Percentiles rank a stretch among this genome's conserved stretches.
phyloP scores from a whole-genome alignment of 164 flowering plant species.

The Buxus sempervirens region DNA sequence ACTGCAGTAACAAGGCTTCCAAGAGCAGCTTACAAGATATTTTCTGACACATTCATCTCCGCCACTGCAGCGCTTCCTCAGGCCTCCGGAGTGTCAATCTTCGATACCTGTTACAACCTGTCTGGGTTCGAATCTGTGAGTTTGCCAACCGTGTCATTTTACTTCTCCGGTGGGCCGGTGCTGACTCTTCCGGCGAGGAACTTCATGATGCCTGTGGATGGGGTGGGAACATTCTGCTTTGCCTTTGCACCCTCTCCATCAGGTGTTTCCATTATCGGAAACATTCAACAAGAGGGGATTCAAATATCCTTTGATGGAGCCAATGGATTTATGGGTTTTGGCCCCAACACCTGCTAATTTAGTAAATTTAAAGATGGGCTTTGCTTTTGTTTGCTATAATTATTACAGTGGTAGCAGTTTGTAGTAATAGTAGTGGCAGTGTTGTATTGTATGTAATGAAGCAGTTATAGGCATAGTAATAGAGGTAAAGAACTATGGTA shows the following conservation, averaged over 20 bases:
- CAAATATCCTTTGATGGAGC: constrained; percentile 78
- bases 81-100: constrained; percentile 60
- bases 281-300: constrained; percentile 89
- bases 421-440: no score
- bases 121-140: constrained; percentile 55
- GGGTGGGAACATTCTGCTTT: constrained; percentile 77
- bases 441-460: no score
- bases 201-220: constrained; percentile 84
- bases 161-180: constrained; percentile 68
- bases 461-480: no score
- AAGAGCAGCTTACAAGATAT: constrained; percentile 46
- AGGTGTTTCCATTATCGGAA: constrained; percentile 80
- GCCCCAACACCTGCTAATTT: constrained; percentile 81
- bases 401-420: no score
- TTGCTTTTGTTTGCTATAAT: no score
- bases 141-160: constrained; percentile 89
- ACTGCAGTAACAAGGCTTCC: constrained; percentile 91
- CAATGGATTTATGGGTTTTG: constrained; percentile 83
- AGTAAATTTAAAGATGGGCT: constrained; percentile 4
- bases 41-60: constrained; percentile 54
- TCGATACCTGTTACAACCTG: constrained; percentile 82
- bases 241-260: constrained; percentile 80
- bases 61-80: constrained; percentile 58
- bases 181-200: constrained; percentile 81
- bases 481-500: no score